Evolutionary conservation across 805 yeast species (phyloP), one percentile per base, ranked within the genome.

Genomic region (Wickerhamomyces subpelliculosus): DNA sequence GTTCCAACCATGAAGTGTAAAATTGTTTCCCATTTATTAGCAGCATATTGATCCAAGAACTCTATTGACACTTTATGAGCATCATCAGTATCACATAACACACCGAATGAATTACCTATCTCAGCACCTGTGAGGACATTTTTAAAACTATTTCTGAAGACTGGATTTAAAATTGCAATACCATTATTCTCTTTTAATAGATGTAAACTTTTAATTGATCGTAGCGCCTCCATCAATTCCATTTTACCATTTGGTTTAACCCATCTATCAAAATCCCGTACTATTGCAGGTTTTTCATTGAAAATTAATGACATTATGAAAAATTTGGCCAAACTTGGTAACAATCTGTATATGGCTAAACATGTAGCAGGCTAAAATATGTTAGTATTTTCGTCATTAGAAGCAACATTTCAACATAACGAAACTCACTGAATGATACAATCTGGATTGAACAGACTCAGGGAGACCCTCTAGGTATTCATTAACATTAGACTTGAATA

Each of bases 1-100:
- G 97, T 86, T 2, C 97, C 96, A 32, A 93, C 99, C 97, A 93
- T 90, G 64, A 82, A 93, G 67, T 93, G 97, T 50, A 93, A 67
- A 48, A 93, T 90, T 8, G 86, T 77, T 57, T 93, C 99, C 98
- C 98, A 93, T 55, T 84, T 87, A 33, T 72, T 74, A 7, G 87
- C 73, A 12, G 96, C 95, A 61, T 87, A 89, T 28, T 68, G 67
- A 48, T 86, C 94, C 34, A 90, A 65, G 50, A 80, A 82, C 27
- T 69, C 72, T n/a, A 78, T 60, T 34, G 75, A 78, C 5, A 84
- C 82, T 23, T 64, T 64, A 39, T 74, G 72, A 32, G 75, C 72
- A 43, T 78, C 80, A 8, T 68, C 67, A 27, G 70, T 64, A 17
- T 73, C 73, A 37, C 78, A 72, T 26, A 84, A 71, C 32, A 75